Evolutionary conservation across 208 protist species (phyloP), one percentile per base, ranked within the genome.

Genomic region (Leishmania tarentolae): DNA sequence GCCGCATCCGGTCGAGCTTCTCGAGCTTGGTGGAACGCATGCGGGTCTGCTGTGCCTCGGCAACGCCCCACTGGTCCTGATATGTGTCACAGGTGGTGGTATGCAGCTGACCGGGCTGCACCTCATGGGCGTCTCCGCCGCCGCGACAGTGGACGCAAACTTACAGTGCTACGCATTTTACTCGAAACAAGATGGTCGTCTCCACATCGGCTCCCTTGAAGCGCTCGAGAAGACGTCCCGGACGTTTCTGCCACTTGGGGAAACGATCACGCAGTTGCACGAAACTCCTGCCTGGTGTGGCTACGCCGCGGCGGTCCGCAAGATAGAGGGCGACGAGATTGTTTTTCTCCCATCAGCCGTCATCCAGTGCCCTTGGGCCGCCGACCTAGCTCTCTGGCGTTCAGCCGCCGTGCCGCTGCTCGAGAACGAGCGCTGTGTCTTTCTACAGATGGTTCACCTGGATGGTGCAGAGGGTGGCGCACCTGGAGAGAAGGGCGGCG

Each of bases 391-490:
- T 3, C 7, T 66, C 3, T 81, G 76, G 74, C 76, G 77, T 19
- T 47, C 63, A 11, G 79, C 47, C n/a, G 86, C 81, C 7, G 78
- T 86, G 42, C 76, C 83, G 57, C 78, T 95, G 42, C 80, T 97
- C 9, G 91, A 95, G 78, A 97, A 97, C 81, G 93, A 97, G 59
- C 79, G 93, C 24, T 95, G 92, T 65, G 91, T 94, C 19, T 97
- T 97, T 82, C 78, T 95, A 24, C 85, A 95, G 77, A 78, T 87
- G 57, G 57, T 94, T 61, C 70, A 74, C 46, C 79, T 97, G 19
- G 59, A 65, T 42, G 66, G 53, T 52, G n/a, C 19, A 35, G 74
- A 78, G 15, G n/a, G 50, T 42, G 52, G 76, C 59, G 79, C 84
- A 46, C 37, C 31, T 24, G 37, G 74, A 35, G 84, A 86, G 19